phyloP scores from a whole-genome alignment of 257 asterid genomes.

The Lithospermum erythrorhizon region DNA sequence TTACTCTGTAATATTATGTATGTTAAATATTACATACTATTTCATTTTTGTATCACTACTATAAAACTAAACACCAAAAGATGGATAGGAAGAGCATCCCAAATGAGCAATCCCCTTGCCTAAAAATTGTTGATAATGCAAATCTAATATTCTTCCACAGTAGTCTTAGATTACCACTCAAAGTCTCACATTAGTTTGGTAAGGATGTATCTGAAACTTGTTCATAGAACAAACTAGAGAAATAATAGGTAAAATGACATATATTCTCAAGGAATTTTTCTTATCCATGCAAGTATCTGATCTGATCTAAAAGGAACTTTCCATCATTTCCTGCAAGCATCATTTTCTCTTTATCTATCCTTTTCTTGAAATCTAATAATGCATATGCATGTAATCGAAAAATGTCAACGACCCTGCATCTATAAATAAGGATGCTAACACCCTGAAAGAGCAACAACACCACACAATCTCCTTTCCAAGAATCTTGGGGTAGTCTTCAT shows the following conservation, averaged over 20 bases:
- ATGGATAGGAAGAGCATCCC: too few relatives aligned
- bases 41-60: too few relatives aligned
- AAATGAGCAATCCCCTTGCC: too few relatives aligned
- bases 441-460: neutral
- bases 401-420: neutral
- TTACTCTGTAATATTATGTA: too few relatives aligned
- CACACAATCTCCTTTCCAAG: neutral
- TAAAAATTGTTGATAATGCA: too few relatives aligned
- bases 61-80: too few relatives aligned
- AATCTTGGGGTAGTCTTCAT: neutral
- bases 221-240: neutral
- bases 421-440: neutral
- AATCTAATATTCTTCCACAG: too few relatives aligned
- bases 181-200: too few relatives aligned
- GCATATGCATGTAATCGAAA: neutral
- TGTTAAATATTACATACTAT: too few relatives aligned
- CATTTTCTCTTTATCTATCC: neutral
- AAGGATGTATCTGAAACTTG: neutral
- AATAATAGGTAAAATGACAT: neutral
- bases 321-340: neutral
- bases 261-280: neutral
- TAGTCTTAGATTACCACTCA: too few relatives aligned
- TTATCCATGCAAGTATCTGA: conserved; percentile 3
- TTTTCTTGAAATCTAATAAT: neutral
- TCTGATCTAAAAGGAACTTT: conserved; percentile 1